phyloP scores from a whole-genome alignment of 345 rosid genomes.

The Ceriops tagal region DNA sequence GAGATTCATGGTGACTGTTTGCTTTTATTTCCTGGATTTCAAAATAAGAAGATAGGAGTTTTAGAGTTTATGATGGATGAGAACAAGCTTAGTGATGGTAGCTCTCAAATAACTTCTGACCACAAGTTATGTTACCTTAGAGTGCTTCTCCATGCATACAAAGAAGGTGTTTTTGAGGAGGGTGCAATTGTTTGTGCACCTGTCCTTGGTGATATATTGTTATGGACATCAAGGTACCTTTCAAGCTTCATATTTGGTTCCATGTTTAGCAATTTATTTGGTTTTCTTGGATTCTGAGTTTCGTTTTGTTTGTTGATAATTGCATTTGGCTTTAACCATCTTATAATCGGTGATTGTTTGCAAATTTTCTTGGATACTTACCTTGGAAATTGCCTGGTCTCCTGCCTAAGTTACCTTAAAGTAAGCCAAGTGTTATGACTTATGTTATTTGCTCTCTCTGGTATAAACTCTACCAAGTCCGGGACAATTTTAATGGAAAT shows the following conservation, averaged over 20 bases:
- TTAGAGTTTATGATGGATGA: constrained; percentile 33
- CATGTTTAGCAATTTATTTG: neutral
- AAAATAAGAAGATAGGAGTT: constrained; percentile 24
- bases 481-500: neutral
- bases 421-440: neutral
- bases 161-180: constrained; percentile 73
- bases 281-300: neutral
- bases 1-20: constrained; percentile 33
- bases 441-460: too few species aligned
- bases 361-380: too few species aligned
- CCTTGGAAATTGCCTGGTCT: too few species aligned
- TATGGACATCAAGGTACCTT: constrained; percentile 55
- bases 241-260: neutral
- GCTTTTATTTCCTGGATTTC: constrained; percentile 43
- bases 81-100: constrained; percentile 25
- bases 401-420: too few species aligned
- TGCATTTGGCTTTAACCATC: too few species aligned
- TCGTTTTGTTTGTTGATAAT: too few species aligned
- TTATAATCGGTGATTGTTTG: too few species aligned
- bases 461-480: neutral
- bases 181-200: constrained; percentile 84
- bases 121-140: constrained; percentile 60
- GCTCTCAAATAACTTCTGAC: constrained; percentile 25
- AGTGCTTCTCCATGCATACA: constrained; percentile 69
- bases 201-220: constrained; percentile 41